Evolutionary conservation across 352 stramenopile genomes (phyloP), one percentile per base, ranked within the genome.

Genomic region (Phytophthora pluvialis): DNA sequence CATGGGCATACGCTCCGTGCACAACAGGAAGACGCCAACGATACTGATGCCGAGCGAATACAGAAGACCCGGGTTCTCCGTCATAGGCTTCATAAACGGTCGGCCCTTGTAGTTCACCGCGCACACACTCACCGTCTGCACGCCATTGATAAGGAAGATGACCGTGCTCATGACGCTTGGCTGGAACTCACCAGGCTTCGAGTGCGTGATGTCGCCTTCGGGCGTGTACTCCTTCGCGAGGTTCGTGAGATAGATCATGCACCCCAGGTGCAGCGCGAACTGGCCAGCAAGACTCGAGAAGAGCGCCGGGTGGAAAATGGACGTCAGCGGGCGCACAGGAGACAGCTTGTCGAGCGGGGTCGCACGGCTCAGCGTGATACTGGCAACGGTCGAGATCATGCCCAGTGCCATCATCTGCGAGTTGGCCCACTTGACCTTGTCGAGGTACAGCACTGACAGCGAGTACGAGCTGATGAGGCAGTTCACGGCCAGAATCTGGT

Each of bases 401-500:
- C 88, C 88, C 18, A 95, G 74, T 28, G 86, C 86, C 77, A 95
- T 95, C 67, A 98, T 82, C 78, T 99, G 97, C 52, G 90, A 95
- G 86, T 99, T 98, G 6, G 97, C 97, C 72, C 99, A 98, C 80
- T 99, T 99, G 35, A 99, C 97, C 62, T 98, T 98, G 71, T 98
- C 88, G 25, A 99, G 77, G 73, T 99, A 99, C 18, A 99, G 79
- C 67, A 97, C 97, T 8, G 94, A 99, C n/a, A 99, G 83, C 60
- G 98, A 98, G 77, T 99, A 98, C 50, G 97, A 98, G 74, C 92
- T 98, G 49, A 99, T 98, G 4, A 99, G 79, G 72, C 97, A 99
- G 80, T 99, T 99, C 0, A 99, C 88, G 18, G 96, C 97, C 46
- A 99, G 77, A 64, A 99, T 99, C 78, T 99, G 97, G 78, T 99